Conservation (phyloP, 345 rosid genomes). For the Clarkia xantiana region DNA sequence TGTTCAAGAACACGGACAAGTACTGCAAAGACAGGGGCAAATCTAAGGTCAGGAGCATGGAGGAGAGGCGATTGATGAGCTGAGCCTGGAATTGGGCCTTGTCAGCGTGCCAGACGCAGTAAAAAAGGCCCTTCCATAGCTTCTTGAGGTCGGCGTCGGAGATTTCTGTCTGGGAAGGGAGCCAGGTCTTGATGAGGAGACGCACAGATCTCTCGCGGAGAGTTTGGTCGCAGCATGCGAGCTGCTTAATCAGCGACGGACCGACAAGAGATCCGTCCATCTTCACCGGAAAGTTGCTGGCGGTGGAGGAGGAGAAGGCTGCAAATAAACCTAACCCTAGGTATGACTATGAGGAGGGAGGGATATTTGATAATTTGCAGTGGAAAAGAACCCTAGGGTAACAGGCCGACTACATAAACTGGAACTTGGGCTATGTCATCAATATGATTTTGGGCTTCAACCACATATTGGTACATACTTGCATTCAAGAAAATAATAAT, state of each 20-base stretch:
- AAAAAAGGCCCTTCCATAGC: slow-evolving; percentile 94
- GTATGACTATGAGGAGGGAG: too few relatives aligned
- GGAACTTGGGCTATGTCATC: too few relatives aligned
- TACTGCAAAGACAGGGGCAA: slow-evolving; percentile 38
- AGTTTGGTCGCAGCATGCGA: slow-evolving; percentile 52
- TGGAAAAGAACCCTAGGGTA: too few relatives aligned
- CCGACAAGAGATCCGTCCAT: slow-evolving; percentile 13
- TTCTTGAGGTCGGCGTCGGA: slow-evolving; percentile 69
- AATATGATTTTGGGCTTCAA: too few relatives aligned
- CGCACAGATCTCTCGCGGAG: slow-evolving; percentile 52
- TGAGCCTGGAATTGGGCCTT: slow-evolving; percentile 52
- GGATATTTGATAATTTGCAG: too few relatives aligned
- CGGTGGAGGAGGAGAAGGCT: background rate
- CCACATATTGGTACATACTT: too few relatives aligned
- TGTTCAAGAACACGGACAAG: slow-evolving; percentile 60
- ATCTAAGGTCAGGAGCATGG: slow-evolving; percentile 35
- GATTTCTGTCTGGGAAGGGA: slow-evolving; percentile 45
- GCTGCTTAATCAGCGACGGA: slow-evolving; percentile 47
- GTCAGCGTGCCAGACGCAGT: slow-evolving; percentile 96
- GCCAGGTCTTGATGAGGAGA: slow-evolving; percentile 48
- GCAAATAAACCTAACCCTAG: too few relatives aligned
- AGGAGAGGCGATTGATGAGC: slow-evolving; percentile 49
- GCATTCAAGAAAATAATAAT: too few relatives aligned
- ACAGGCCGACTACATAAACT: too few relatives aligned
- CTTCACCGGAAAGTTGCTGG: background rate